These are phyloP conservation scores for Colletotrichum agaves DNA, from an alignment of 2,329 filamentous ascomycete genomes.

Conservation along the genomic window DNA sequence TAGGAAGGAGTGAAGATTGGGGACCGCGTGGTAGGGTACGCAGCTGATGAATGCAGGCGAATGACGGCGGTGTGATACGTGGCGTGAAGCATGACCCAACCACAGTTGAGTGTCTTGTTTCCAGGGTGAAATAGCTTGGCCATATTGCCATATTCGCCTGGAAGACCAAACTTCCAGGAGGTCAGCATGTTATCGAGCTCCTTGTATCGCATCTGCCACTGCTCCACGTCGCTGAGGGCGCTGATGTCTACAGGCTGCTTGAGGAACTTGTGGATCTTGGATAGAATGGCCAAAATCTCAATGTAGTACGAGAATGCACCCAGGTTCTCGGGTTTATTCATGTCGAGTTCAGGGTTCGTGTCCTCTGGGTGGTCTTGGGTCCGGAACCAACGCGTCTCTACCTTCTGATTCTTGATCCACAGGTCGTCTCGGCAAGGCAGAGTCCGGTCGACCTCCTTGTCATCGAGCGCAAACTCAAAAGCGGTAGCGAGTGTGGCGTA, in stretches of 20 bases:
- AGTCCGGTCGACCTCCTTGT: constrained; percentile 88
- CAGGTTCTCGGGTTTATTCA: constrained; percentile 80
- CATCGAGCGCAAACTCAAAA: constrained; percentile 89
- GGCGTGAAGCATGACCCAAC: constrained; percentile 91
- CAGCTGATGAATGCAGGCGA: constrained; percentile 89
- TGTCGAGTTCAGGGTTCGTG: constrained; percentile 66
- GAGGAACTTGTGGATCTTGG: constrained; percentile 87
- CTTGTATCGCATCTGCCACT: constrained; percentile 89
- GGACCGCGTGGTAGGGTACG: constrained; percentile 89
- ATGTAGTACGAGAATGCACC: constrained; percentile 92
- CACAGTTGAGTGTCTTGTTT: constrained; percentile 78
- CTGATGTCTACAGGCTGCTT: constrained; percentile 92
- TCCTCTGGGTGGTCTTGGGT: constrained; percentile 57
- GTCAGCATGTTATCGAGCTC: constrained; percentile 84
- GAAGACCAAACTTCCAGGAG: constrained; percentile 85
- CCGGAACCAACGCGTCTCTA: constrained; percentile 86
- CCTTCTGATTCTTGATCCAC: constrained; percentile 83
- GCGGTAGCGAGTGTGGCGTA: constrained; percentile 92
- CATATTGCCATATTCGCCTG: constrained; percentile 86
- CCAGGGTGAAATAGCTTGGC: constrained; percentile 78
- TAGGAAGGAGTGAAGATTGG: constrained; percentile 91
- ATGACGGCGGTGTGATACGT: constrained; percentile 93
- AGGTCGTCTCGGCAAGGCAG: constrained; percentile 89
- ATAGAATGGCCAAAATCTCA: constrained; percentile 87
- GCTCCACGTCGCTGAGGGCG: constrained; percentile 83